phyloP scores from a whole-genome alignment of 257 asterid species.

The Capsicum baccatum region DNA sequence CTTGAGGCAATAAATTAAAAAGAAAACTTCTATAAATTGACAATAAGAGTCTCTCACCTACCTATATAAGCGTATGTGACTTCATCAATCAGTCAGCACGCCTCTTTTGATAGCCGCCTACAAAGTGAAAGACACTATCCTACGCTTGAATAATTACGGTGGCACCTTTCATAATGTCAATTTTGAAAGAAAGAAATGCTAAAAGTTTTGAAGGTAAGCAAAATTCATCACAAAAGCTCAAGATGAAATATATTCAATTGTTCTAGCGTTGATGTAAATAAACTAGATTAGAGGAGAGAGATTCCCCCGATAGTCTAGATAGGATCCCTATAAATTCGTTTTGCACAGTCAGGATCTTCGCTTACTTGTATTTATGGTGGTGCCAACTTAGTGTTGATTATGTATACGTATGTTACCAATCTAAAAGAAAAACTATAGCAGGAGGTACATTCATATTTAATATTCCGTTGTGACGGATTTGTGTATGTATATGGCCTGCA shows the following conservation, averaged over 20 bases:
- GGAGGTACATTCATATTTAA: neutral
- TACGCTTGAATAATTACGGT: neutral
- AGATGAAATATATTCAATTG: neutral
- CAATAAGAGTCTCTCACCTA: neutral
- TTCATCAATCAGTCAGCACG: neutral
- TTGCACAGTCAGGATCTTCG: too few species aligned
- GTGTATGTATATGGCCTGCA: neutral
- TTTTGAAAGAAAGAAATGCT: neutral
- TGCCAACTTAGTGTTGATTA: too few species aligned
- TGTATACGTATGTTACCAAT: neutral
- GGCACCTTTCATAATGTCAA: too few species aligned
- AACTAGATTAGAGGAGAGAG: neutral
- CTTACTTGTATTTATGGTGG: neutral
- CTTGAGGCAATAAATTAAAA: neutral
- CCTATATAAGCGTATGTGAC: neutral
- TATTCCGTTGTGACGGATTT: neutral
- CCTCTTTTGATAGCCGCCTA: neutral
- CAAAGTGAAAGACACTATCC: neutral
- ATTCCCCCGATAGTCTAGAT: neutral
- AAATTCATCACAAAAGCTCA: neutral
- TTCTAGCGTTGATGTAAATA: neutral
- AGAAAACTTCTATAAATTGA: neutral
- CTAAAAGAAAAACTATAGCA: neutral
- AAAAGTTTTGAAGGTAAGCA: too few species aligned
- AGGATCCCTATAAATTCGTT: too few species aligned